Conservation (phyloP, 1,139 yeast genomes). For the Arxiozyma heterogenica region DNA sequence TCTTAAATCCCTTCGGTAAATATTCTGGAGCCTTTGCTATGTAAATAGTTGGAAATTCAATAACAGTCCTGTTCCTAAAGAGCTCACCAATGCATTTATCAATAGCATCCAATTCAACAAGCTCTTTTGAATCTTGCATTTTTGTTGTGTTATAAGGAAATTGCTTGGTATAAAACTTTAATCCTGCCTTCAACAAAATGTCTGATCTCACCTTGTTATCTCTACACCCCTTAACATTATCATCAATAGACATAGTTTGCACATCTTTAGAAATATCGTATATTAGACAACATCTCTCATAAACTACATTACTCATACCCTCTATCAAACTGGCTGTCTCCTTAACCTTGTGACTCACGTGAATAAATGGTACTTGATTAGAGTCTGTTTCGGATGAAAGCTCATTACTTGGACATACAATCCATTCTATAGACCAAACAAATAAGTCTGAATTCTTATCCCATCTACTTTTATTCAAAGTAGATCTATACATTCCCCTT, state of each 20-base stretch:
- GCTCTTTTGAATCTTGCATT: conserved; percentile 22
- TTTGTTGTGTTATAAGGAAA: conserved; percentile 21
- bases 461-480: conserved; percentile 61
- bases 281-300: conserved; percentile 20
- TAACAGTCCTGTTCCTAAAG: conserved; percentile 48
- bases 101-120: conserved; percentile 17
- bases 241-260: neutral
- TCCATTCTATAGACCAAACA: conserved; percentile 79
- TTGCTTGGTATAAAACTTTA: conserved; percentile 24
- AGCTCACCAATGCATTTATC: conserved; percentile 34
- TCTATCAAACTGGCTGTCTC: conserved; percentile 23
- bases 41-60: conserved; percentile 70
- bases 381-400: conserved; percentile 6
- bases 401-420: conserved; percentile 30
- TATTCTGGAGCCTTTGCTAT: conserved; percentile 30
- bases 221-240: conserved; percentile 10
- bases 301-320: conserved; percentile 24
- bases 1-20: conserved; percentile 12
- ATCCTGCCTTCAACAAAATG: conserved; percentile 9
- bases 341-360: conserved; percentile 41
- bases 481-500: conserved; percentile 65
- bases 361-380: conserved; percentile 18
- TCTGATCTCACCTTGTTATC: conserved; percentile 12
- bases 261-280: conserved; percentile 9
- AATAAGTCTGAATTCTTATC: conserved; percentile 55